phyloP scores from a whole-genome alignment of 2,329 filamentous ascomycete species.

The Sclerotinia sclerotiorum region DNA sequence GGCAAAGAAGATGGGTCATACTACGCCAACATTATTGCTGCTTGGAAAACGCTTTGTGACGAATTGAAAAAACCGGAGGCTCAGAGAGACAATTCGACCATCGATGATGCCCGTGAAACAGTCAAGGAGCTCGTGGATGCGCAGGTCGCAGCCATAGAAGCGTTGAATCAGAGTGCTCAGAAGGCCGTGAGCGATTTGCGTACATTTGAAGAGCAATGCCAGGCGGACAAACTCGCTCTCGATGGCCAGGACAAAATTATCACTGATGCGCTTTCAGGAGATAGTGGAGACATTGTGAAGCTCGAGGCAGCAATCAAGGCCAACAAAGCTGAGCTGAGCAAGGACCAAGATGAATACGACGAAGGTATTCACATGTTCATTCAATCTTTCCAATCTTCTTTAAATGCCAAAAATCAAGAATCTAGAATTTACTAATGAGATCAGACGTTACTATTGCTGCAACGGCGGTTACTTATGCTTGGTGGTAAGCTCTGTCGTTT shows the following conservation, averaged over 20 bases:
- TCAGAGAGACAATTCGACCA: background rate
- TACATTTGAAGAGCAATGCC: background rate
- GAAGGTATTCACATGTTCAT: background rate
- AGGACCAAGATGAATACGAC: background rate
- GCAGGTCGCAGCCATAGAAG: background rate
- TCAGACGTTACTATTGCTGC: slow-evolving; percentile 5
- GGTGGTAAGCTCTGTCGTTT: background rate
- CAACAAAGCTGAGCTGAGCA: background rate
- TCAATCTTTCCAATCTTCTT: background rate
- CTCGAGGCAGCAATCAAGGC: background rate
- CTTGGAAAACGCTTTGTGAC: background rate
- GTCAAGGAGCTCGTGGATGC: background rate
- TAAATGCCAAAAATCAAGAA: no score
- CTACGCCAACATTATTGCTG: background rate
- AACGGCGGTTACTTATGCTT: background rate
- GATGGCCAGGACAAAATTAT: background rate
- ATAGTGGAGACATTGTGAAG: background rate
- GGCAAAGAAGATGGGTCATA: background rate
- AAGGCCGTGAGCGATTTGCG: background rate
- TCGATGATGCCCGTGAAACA: background rate
- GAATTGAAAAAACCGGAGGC: background rate
- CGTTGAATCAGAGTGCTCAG: background rate
- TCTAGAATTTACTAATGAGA: background rate
- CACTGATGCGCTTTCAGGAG: background rate
- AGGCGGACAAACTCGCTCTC: background rate